Evolutionary conservation across 495 filamentous ascomycete species (phyloP).

Genomic region (Aspergillus coremiiformis): DNA sequence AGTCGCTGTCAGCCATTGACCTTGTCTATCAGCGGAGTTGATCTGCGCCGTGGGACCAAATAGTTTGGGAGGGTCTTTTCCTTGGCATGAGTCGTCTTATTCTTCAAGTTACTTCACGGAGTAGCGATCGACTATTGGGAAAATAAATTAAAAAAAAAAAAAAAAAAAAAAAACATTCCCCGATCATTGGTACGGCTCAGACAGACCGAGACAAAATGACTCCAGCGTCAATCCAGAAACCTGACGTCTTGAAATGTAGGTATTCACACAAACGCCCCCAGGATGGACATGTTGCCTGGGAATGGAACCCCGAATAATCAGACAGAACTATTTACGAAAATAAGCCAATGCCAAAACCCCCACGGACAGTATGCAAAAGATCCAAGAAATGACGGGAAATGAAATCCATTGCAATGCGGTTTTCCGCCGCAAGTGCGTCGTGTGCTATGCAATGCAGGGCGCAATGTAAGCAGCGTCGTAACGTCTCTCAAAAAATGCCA

Average conservation of each 20-base stretch:
- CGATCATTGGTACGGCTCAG: not conserved
- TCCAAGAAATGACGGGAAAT: not conserved
- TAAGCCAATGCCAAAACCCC: not conserved
- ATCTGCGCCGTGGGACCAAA: not conserved
- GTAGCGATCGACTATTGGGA: not conserved
- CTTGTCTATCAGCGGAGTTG: not conserved
- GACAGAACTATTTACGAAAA: not conserved
- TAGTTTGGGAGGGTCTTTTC: not conserved
- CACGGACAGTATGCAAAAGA: not conserved
- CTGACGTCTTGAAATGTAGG: not conserved
- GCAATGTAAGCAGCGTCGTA: not conserved
- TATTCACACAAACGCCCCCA: not conserved
- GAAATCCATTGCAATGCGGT: not conserved
- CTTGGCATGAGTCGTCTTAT: not conserved
- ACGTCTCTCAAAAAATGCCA: constrained; percentile 14
- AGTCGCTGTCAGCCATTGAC: not conserved
- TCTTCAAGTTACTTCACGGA: too few relatives aligned
- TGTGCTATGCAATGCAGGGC: not conserved
- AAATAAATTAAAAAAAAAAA: not conserved
- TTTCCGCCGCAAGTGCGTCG: too few relatives aligned
- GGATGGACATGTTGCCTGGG: not conserved
- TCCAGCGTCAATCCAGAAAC: not conserved
- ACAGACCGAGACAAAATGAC: not conserved
- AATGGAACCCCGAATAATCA: not conserved
- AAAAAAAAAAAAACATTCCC: too few relatives aligned